Base-by-base conservation (phyloP, 352 stramenopile species). In the Phytophthora fragariaefolia region DNA sequence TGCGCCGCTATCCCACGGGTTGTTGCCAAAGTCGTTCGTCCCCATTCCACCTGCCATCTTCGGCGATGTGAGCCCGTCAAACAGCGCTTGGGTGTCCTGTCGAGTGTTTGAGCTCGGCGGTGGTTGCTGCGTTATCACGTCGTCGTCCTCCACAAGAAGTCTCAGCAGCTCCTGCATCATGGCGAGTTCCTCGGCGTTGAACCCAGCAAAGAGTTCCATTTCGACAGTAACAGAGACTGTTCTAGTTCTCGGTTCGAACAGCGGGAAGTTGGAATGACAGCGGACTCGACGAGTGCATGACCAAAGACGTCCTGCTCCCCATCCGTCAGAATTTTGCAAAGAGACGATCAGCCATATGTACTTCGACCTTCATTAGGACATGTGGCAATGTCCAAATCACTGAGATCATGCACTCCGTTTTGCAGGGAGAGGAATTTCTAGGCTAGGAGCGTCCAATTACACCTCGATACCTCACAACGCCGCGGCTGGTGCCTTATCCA, bases 101-200 rank as follows among this genome's bases (percentile, higher is more conserved):
- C 56, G 62, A 49, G 48, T 42, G 13, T 17, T 58, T 22, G 61
- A 60, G 12, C 47, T 34, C 20, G 70, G 60, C 17, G 56, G 61
- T 20, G 66, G 61, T 26, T 77, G 69, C 40, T 68, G 63, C 26
- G 38, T 68, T 27, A 66, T 40, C 20, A 47, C 34, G 32, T 78
- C 71, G 54, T 78, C 71, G 13, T 78, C 71, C 48, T 78, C 71
- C 20, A 78, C 30, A 32, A 78, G 42, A 17, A 78, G 71, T 32
- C 66, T 49, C 43, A 78, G 53, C 40, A 78, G 30, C 28, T 78
- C 71, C n/a, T 78, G 61, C 71, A 78, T 78, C 71, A 78, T 78
- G 43, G 66, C 71, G 34, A 78, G 66, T 51, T 78, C 71, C 47
- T 78, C 71, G 40, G 66, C 66, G 58, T 78, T 78, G 61, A 78